Evolutionary conservation across 495 filamentous ascomycete species (phyloP).

Genomic region (Lophiotrema nucula): DNA sequence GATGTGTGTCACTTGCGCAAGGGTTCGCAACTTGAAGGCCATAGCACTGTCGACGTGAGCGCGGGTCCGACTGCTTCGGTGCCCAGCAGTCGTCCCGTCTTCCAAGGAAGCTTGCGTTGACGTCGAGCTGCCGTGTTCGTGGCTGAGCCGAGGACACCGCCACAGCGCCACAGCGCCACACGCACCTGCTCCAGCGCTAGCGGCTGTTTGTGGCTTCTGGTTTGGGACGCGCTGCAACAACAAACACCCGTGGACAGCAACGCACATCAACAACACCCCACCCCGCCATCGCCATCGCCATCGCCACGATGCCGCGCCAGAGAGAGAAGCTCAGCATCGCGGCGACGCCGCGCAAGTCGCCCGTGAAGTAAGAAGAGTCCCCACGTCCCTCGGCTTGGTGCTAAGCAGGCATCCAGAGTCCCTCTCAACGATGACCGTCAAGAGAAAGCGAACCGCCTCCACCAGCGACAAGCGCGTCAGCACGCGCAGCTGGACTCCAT

Average conservation of each 20-base stretch:
- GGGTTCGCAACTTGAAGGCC: too few relatives aligned
- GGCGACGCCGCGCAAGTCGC: constrained; percentile 38
- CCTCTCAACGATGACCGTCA: constrained; percentile 93
- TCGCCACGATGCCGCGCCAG: constrained; percentile 29
- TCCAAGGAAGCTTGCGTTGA: too few relatives aligned
- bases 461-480: constrained; percentile 83
- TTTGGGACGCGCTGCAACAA: constrained; percentile 1
- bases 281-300: too few relatives aligned
- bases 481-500: constrained; percentile 90
- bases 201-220: background rate
- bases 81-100: too few relatives aligned
- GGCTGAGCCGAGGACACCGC: background rate
- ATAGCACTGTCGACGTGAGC: too few relatives aligned
- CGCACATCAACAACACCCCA: background rate
- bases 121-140: too few relatives aligned
- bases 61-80: too few relatives aligned
- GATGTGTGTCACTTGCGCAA: too few relatives aligned
- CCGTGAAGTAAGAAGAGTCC: constrained; percentile 33
- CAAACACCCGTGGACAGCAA: background rate
- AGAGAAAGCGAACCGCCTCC: constrained; percentile 85
- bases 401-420: constrained; percentile 49
- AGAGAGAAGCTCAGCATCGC: constrained; percentile 25
- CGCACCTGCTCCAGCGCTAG: background rate
- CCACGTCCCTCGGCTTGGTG: background rate
- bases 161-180: background rate